Percentiles rank a stretch among this genome's conserved stretches.
phyloP scores from a whole-genome alignment of 352 stramenopile species.

The Pythium coloratum region DNA sequence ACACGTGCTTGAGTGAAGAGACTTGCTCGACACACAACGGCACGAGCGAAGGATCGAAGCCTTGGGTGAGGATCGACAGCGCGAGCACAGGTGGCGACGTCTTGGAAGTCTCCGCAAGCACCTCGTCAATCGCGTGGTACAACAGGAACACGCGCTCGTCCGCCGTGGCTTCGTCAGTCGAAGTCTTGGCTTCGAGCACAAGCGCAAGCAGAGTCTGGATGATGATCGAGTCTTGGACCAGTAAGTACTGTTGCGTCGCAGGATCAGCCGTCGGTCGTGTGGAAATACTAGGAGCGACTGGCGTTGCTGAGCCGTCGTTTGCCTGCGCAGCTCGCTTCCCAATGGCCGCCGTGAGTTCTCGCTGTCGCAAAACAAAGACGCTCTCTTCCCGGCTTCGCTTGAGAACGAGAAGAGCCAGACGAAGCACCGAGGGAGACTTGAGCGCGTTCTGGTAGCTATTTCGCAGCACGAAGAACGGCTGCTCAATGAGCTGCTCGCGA shows the following conservation, averaged over 20 bases:
- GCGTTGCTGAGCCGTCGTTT: slow-evolving; percentile 12
- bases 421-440: slow-evolving; percentile 40
- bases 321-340: slow-evolving; percentile 19
- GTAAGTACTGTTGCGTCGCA: slow-evolving; percentile 43
- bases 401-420: slow-evolving; percentile 41
- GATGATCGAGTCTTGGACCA: slow-evolving; percentile 62
- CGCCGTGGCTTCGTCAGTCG: not conserved
- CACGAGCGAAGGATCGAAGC: slow-evolving; percentile 44
- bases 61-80: slow-evolving; percentile 48
- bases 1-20: slow-evolving; percentile 46
- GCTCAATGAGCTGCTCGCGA: slow-evolving; percentile 47
- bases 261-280: slow-evolving; percentile 16
- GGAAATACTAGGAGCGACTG: not conserved
- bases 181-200: slow-evolving; percentile 13
- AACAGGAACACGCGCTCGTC: slow-evolving; percentile 11
- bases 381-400: slow-evolving; percentile 42
- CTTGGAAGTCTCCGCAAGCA: slow-evolving; percentile 1
- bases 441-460: slow-evolving; percentile 40
- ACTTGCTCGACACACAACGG: slow-evolving; percentile 33
- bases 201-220: slow-evolving; percentile 47
- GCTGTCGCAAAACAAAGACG: slow-evolving; percentile 44
- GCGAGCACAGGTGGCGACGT: slow-evolving; percentile 24
- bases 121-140: slow-evolving; percentile 9
- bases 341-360: slow-evolving; percentile 32
- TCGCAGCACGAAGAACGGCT: slow-evolving; percentile 56